phyloP scores from a whole-genome alignment of 2,329 filamentous ascomycete species.

The Fusarium chaquense region DNA sequence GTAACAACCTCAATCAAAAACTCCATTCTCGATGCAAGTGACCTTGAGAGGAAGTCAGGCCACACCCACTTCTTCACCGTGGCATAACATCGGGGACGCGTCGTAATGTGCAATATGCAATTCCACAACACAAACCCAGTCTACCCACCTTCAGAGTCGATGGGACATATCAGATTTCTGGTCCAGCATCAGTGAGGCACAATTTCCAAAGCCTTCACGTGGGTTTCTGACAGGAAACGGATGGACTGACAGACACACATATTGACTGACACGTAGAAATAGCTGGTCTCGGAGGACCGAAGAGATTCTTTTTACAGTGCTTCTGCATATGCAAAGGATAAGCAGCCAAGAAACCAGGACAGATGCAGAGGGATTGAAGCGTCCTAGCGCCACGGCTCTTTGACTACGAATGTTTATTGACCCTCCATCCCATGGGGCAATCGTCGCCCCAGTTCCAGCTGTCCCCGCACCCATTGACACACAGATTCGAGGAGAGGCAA shows the following conservation, averaged over 20 bases:
- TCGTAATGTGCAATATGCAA: conserved; percentile 11
- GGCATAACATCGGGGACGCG: background rate
- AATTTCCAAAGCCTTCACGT: conserved; percentile 43
- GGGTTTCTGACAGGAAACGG: conserved; percentile 30
- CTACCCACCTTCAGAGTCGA: background rate
- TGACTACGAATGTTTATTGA: conserved; percentile 18
- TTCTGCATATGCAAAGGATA: conserved; percentile 21
- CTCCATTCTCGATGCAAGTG: conserved; percentile 29
- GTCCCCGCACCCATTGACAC: conserved; percentile 41
- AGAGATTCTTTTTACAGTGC: conserved; percentile 23
- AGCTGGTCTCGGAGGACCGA: conserved; percentile 26
- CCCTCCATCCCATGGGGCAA: conserved; percentile 18
- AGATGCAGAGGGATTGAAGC: conserved; percentile 31
- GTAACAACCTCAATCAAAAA: conserved; percentile 23
- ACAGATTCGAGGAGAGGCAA: conserved; percentile 29
- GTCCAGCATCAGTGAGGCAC: conserved; percentile 19
- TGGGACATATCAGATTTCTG: conserved; percentile 17
- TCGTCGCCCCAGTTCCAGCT: conserved; percentile 30
- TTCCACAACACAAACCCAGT: conserved; percentile 3
- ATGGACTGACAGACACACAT: conserved; percentile 24
- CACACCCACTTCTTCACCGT: conserved; percentile 8
- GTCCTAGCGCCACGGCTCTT: conserved; percentile 43
- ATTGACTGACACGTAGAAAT: background rate
- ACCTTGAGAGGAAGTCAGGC: conserved; percentile 30
- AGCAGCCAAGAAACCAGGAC: conserved; percentile 27